Base-by-base conservation (phyloP, 164 flowering plant species). In the Vitis labrusca region DNA sequence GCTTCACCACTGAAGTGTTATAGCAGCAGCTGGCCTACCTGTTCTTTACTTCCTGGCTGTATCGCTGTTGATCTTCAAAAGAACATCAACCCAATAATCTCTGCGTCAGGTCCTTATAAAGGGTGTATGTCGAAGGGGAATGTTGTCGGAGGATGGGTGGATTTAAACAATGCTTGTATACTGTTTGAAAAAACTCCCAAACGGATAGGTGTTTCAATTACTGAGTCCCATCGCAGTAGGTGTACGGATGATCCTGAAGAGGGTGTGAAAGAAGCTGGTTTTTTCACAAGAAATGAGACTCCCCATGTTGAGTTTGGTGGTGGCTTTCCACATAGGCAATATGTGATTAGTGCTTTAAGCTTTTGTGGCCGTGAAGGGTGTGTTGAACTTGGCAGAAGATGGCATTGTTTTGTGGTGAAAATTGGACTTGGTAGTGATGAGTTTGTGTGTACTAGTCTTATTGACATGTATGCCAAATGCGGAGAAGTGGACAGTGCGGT, bases 381-480 rank as follows among this genome's bases (percentile, higher is more conserved):
- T 48, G 30, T 65, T 6, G 64, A 55, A 30, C 67, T 63, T 72
- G 73, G 73, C n/a, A 57, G 61, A 77, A 27, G 27, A 27, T 69
- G 51, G 23, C 77, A 74, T 59, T 69, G 61, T 65, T 64, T 74
- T 15, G 58, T 54, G 11, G 47, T 50, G 15, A 74, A 74, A 49
- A 69, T 9, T 37, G 77, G 77, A 48, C 37, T 69, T 44, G 50
- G 10, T 69, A 3, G 27, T 8, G 70, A 74, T 58, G 60, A 69
- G 50, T 74, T 64, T 65, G 65, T 60, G 16, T 58, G 56, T 47
- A 60, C 73, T 59, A 65, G 61, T 30, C 50, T 78, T n/a, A 29
- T 71, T 27, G 57, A 66, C 50, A 32, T 74, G 73, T 78, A 78
- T 66, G 69, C 70, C 5, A 78, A 74, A 71, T 78, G 77, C 61